Base-by-base conservation (phyloP, 148 eudicot species). In the Cornus controversa region DNA sequence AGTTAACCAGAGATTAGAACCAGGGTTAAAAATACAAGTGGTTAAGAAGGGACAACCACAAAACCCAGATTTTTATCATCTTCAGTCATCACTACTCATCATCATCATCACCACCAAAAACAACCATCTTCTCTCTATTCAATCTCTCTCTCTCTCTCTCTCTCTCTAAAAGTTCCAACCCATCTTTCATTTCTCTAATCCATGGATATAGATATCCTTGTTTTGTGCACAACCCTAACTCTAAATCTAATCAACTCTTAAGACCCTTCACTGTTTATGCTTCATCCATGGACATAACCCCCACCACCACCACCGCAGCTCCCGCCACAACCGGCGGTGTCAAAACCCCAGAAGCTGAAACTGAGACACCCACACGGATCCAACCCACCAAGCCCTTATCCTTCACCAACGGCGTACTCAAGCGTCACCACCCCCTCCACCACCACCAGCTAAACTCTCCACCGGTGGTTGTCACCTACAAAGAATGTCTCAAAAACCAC, bases 401-500 rank as follows among this genome's bases (percentile, higher is more conserved):
- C 8, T 76, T 84, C 77, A 74, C 85, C 53, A 93, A 93, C 82
- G 97, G 97, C 14, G 87, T 93, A 3, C 77, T 91, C 37, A 93
- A 89, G 50, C 86, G 89, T 62, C 91, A 86, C 84, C 80, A 84
- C 68, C 87, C 87, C 0, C 70, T 66, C 65, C 75, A 72, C 77
- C 78, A 67, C 77, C 69, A 70, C 73, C 71, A 66, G 68, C 29
- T 14, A 7, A 18, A 11, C 74, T 65, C 77, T 42, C 73, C 82
- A 6, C 73, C 80, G 7, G 80, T 77, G 27, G 78, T 37, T 0
- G 82, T 68, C 1, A 42, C 67, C 9, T 92, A 92, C 86, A 90
- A 81, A 40, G 97, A 92, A 66, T 92, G 97, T 45, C 80, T 87
- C 1, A 90, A 89, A 78, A 92, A 92, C 86, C 97, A 92, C 78